Percentiles rank a stretch among this genome's conserved stretches.
Conservation (phyloP, 2,329 filamentous ascomycete genomes). For the Didymella arachidicola region DNA sequence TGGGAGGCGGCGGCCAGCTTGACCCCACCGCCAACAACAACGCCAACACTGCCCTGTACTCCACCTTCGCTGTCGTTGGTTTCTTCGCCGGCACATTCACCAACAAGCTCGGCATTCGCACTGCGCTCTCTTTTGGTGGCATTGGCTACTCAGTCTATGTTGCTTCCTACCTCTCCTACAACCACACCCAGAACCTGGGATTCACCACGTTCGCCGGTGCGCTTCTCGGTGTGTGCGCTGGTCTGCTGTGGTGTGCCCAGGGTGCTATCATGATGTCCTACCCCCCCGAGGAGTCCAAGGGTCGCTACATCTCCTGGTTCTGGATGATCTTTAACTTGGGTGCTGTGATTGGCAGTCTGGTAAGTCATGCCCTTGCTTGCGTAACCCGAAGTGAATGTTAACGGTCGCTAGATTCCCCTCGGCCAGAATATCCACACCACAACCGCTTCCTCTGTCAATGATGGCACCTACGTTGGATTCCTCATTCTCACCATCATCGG, state of each 20-base stretch:
- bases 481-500: slow-evolving; percentile 81
- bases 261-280: slow-evolving; percentile 92
- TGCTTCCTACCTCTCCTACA: slow-evolving; percentile 73
- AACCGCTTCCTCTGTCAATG: slow-evolving; percentile 62
- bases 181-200: slow-evolving; percentile 70
- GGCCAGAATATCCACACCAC: slow-evolving; percentile 72
- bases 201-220: slow-evolving; percentile 81
- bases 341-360: slow-evolving; percentile 81
- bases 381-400: slow-evolving; percentile 28
- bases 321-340: slow-evolving; percentile 97
- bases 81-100: slow-evolving; percentile 75
- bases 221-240: slow-evolving; percentile 78
- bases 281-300: slow-evolving; percentile 80
- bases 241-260: slow-evolving; percentile 82
- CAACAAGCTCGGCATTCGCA: slow-evolving; percentile 75
- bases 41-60: slow-evolving; percentile 75
- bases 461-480: slow-evolving; percentile 89
- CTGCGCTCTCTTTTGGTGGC: slow-evolving; percentile 74
- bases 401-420: slow-evolving; percentile 67
- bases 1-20: slow-evolving; percentile 60
- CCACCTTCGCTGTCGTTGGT: slow-evolving; percentile 71
- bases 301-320: slow-evolving; percentile 87
- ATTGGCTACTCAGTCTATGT: slow-evolving; percentile 80
- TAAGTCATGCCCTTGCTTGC: slow-evolving; percentile 55
- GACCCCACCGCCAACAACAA: slow-evolving; percentile 66